Evolutionary conservation across 768 basidiomycete species (phyloP).

Genomic region (Polyporus arcularius): DNA sequence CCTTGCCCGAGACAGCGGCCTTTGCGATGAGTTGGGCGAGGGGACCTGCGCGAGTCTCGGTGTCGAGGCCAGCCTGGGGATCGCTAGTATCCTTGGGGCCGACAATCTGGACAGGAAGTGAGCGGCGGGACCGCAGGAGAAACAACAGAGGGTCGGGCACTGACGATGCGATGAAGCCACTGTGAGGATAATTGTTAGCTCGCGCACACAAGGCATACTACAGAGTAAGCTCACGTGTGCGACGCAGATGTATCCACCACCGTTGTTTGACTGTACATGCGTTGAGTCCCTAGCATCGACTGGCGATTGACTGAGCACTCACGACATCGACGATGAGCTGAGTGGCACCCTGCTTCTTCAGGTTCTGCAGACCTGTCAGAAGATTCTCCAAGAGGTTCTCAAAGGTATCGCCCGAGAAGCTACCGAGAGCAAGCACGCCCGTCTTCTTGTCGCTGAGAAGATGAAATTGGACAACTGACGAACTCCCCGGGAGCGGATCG

Average conservation of each 20-base stretch:
- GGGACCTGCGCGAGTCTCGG: conserved; percentile 46
- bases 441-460: conserved; percentile 53
- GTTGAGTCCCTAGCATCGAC: no score
- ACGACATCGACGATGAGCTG: conserved; percentile 59
- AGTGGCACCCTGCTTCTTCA: conserved; percentile 50
- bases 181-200: conserved; percentile 9
- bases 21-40: conserved; percentile 53
- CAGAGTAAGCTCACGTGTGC: conserved; percentile 47
- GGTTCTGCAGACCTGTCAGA: conserved; percentile 45
- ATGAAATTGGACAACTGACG: conserved; percentile 56
- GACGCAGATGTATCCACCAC: conserved; percentile 53
- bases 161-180: conserved; percentile 44
- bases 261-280: conserved; percentile 31
- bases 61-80: conserved; percentile 58
- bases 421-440: conserved; percentile 58
- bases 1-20: conserved; percentile 41
- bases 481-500: conserved; percentile 43
- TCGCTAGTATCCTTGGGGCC: conserved; percentile 53
- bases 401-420: conserved; percentile 52
- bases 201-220: background rate
- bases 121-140: background rate
- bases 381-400: conserved; percentile 43
- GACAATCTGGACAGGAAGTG: conserved; percentile 35
- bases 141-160: conserved; percentile 3
- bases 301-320: conserved; percentile 1